phyloP scores from a whole-genome alignment of 1,284 basidiomycete genomes.

The Lentinula novae-zelandiae region DNA sequence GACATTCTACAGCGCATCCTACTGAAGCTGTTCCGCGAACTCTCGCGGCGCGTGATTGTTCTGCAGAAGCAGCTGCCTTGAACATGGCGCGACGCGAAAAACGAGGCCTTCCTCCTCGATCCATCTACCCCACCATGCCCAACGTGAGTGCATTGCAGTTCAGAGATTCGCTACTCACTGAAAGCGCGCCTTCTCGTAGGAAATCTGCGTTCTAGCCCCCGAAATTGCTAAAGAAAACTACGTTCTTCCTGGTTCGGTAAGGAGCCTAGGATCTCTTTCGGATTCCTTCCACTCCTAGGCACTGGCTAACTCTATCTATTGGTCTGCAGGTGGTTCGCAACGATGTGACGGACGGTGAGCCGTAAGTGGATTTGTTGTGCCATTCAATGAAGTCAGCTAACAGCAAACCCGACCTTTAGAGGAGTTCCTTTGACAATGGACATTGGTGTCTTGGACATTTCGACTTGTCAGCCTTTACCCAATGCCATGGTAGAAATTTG shows the following conservation, averaged over 20 bases:
- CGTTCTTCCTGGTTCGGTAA: background rate
- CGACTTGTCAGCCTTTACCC: constrained; percentile 51
- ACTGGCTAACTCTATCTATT: constrained; percentile 14
- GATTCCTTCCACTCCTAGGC: constrained; percentile 15
- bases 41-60: constrained; percentile 19
- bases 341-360: constrained; percentile 48
- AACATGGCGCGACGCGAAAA: constrained; percentile 21
- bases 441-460: constrained; percentile 53
- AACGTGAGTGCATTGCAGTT: constrained; percentile 16
- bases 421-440: constrained; percentile 51
- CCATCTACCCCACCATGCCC: constrained; percentile 18
- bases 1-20: background rate
- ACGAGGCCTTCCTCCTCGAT: constrained; percentile 21
- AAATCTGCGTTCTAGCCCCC: constrained; percentile 25
- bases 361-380: constrained; percentile 19
- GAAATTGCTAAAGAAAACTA: constrained; percentile 20
- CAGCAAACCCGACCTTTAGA: constrained; percentile 16
- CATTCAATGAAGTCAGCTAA: background rate
- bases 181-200: constrained; percentile 9
- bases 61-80: constrained; percentile 18
- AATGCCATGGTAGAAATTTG: constrained; percentile 61
- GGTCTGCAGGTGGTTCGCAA: constrained; percentile 36
- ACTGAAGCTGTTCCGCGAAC: constrained; percentile 12
- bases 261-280: background rate
- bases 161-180: background rate